Percentiles rank a stretch among this genome's conserved stretches.
Evolutionary conservation across 108 stramenopile species (phyloP).

Genomic region (Epithemia pelagica): DNA sequence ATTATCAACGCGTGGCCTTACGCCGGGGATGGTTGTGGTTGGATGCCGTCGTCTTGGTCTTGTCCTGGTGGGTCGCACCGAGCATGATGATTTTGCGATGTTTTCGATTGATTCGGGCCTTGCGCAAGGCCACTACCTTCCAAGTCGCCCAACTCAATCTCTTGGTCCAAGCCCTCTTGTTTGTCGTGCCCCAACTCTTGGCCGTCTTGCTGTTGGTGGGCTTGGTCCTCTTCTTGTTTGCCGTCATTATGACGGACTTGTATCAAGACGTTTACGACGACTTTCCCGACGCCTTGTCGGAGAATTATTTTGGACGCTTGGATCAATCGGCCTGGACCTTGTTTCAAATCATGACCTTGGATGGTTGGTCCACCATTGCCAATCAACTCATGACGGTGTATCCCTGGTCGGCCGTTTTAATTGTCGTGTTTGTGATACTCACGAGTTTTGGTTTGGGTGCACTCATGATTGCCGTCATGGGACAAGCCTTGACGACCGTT

Average conservation of each 20-base stretch:
- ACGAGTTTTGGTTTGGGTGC: constrained; percentile 29
- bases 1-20: background rate
- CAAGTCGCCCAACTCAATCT: constrained; percentile 20
- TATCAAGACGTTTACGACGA: constrained; percentile 25
- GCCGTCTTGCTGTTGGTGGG: constrained; percentile 33
- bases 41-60: background rate
- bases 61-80: background rate
- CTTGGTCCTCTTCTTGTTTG: constrained; percentile 36
- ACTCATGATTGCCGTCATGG: constrained; percentile 32
- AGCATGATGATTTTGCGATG: background rate
- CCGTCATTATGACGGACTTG: constrained; percentile 53
- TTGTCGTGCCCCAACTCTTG: constrained; percentile 43
- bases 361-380: constrained; percentile 37
- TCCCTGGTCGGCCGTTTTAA: constrained; percentile 39
- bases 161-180: constrained; percentile 31
- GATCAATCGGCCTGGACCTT: constrained; percentile 37
- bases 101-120: constrained; percentile 35
- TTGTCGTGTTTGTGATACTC: constrained; percentile 24
- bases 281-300: background rate
- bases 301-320: constrained; percentile 44
- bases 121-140: constrained; percentile 18
- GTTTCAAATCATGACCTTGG: constrained; percentile 45
- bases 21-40: background rate
- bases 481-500: background rate
- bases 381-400: constrained; percentile 28